phyloP scores from a whole-genome alignment of 257 asterid species.

The Nemophila menziesii region DNA sequence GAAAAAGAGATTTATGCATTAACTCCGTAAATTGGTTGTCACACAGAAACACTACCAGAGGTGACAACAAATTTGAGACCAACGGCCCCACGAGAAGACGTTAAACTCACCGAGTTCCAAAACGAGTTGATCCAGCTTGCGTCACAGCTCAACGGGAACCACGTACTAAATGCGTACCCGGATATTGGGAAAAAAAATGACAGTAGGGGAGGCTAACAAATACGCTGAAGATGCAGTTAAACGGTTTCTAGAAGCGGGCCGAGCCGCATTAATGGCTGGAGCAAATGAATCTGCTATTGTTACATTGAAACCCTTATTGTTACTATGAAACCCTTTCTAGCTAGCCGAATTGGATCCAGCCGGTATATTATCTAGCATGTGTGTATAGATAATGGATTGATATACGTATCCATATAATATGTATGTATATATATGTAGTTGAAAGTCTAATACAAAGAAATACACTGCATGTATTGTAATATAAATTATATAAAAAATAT shows the following conservation, averaged over 20 bases:
- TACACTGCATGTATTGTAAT: neutral
- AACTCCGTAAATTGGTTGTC: neutral
- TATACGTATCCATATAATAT: neutral
- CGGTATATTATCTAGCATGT: slow-evolving; percentile 4
- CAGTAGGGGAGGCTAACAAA: slow-evolving; percentile 44
- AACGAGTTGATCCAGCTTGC: slow-evolving; percentile 87
- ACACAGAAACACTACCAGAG: slow-evolving; percentile 57
- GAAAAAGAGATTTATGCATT: neutral
- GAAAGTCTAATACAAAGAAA: neutral
- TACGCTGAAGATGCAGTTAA: slow-evolving; percentile 79
- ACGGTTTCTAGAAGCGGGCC: slow-evolving; percentile 89
- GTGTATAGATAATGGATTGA: slow-evolving; percentile 28
- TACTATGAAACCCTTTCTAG: too few relatives aligned
- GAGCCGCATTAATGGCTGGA: slow-evolving; percentile 77
- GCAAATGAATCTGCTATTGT: slow-evolving; percentile 82
- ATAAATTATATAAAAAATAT: too few relatives aligned
- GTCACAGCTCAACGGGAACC: slow-evolving; percentile 85
- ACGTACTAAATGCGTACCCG: slow-evolving; percentile 62
- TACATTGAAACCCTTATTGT: slow-evolving; percentile 70
- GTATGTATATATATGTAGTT: slow-evolving; percentile 2
- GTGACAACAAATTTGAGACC: slow-evolving; percentile 46
- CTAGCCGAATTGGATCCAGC: slow-evolving; percentile 37
- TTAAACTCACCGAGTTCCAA: slow-evolving; percentile 65
- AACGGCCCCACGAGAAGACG: slow-evolving; percentile 64
- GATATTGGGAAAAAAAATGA: slow-evolving; percentile 63